Evolutionary conservation across 192 early-diverging fungal genomes (phyloP).

Genomic region (Glomus cerebriforme): DNA sequence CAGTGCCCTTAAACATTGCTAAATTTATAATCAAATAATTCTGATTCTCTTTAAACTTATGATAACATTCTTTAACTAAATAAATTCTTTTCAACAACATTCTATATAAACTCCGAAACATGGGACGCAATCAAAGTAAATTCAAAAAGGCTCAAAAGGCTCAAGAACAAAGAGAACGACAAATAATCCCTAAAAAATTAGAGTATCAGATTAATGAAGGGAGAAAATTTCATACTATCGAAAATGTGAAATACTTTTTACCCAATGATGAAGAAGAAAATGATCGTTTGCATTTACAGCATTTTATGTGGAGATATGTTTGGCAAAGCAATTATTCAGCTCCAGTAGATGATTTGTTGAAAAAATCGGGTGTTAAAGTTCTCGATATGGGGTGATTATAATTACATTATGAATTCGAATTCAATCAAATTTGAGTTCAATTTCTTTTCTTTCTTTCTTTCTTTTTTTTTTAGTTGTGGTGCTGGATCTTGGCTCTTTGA

Average conservation of each 20-base stretch:
- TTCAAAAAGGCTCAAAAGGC: too few species aligned
- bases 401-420: not conserved
- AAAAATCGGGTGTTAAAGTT: not conserved
- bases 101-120: too few species aligned
- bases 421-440: not conserved
- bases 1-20: too few species aligned
- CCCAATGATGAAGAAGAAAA: conserved; percentile 57
- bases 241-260: conserved; percentile 29
- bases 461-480: not conserved
- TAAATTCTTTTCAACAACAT: too few species aligned
- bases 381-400: not conserved
- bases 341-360: not conserved
- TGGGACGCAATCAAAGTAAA: too few species aligned
- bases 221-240: conserved; percentile 43
- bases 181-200: too few species aligned
- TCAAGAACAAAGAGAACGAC: too few species aligned
- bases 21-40: too few species aligned
- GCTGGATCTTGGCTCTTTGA: conserved; percentile 42
- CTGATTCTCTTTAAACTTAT: too few species aligned
- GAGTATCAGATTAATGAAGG: conserved; percentile 26
- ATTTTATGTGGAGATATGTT: conserved; percentile 54
- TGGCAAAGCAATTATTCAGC: conserved; percentile 37
- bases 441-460: not conserved
- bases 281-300: conserved; percentile 52
- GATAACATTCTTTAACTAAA: too few species aligned